Base-by-base conservation (phyloP, 2,329 filamentous ascomycete genomes). In the Graphilbum sp. region DNA sequence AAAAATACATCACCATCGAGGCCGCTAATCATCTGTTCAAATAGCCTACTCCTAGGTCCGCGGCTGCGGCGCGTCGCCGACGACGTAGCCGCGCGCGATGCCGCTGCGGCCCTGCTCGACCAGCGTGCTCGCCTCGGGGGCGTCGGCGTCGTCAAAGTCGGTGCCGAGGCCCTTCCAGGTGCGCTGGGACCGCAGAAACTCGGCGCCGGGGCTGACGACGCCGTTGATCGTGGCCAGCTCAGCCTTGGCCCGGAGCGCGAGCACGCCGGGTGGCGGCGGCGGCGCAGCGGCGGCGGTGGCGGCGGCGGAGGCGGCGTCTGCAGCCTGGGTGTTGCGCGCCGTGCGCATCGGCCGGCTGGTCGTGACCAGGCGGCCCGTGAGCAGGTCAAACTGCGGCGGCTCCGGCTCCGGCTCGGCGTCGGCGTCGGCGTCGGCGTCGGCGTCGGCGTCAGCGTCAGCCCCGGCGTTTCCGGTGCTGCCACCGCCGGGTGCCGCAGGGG, bases 81-180 rank as follows among this genome's bases (percentile, higher is more conserved):
- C 79, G 0, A 66, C 73, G 61, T 98, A 98, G 0, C 88, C 90
- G 50, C 83, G 75, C 25, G 90, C 90, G 40, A 96, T 75, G 15
- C 90, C 90, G 46, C 77, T 80, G 46, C 85, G 72, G 1, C 90
- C 90, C 57, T 95, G 77, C 52, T 94, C 85, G 41, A 98, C 70
- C 16, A 72, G 54, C 1, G 80, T 77, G 40, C 80, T 62, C n/a
- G 62, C 60, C 38, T 41, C 41, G 27, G 8, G 9, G 31, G 10
- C n/a, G 31, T 27, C 20, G 16, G 61, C 61, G n/a, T 59, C 46
- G 57, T 68, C 65, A 49, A 86, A 92, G 54, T 98, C 90, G 44
- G 75, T 93, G 0, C 90, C 90, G 19, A 98, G 59, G 0, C 90
- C 90, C 51, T 80, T 80, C 90, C 90, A 98, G 4, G 84, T 93